A percentile compares a stretch with the other conserved stretches of the same genome.
phyloP scores from a whole-genome alignment of 306 rosid genomes.

The Gastrolobium bilobum region DNA sequence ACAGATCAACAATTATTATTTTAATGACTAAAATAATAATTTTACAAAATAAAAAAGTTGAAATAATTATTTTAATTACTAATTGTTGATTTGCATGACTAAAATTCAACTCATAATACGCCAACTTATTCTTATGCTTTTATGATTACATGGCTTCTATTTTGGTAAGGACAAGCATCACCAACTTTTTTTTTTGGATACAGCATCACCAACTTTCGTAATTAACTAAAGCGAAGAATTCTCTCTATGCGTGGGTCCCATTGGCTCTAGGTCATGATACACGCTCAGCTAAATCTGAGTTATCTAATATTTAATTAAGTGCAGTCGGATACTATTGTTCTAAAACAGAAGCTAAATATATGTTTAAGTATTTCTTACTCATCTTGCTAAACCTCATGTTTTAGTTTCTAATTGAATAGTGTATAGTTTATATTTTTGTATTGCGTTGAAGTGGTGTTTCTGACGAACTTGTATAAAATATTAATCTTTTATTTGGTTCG shows the following conservation, averaged over 20 bases:
- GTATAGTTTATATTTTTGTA: neutral
- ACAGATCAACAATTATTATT: too few species aligned
- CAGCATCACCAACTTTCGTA: neutral
- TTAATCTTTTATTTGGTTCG: too few species aligned
- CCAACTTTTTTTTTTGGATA: neutral
- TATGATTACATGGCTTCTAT: neutral
- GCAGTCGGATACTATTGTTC: neutral
- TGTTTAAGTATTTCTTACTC: neutral
- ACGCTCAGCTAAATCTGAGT: neutral
- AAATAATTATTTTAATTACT: too few species aligned
- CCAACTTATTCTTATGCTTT: neutral
- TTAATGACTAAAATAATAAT: too few species aligned
- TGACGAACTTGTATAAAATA: too few species aligned
- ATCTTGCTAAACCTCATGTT: neutral
- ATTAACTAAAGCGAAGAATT: constrained; percentile 6
- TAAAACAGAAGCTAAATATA: neutral
- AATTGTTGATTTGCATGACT: too few species aligned
- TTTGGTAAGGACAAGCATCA: constrained; percentile 9
- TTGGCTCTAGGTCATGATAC: neutral
- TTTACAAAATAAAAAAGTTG: too few species aligned
- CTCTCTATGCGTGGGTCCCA: constrained; percentile 19
- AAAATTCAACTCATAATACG: too few species aligned
- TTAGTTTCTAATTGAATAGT: neutral
- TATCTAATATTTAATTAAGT: neutral
- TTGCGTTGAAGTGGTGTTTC: too few species aligned